phyloP scores from a whole-genome alignment of 2,329 filamentous ascomycete species.

The Pseudogymnoascus sp. region DNA sequence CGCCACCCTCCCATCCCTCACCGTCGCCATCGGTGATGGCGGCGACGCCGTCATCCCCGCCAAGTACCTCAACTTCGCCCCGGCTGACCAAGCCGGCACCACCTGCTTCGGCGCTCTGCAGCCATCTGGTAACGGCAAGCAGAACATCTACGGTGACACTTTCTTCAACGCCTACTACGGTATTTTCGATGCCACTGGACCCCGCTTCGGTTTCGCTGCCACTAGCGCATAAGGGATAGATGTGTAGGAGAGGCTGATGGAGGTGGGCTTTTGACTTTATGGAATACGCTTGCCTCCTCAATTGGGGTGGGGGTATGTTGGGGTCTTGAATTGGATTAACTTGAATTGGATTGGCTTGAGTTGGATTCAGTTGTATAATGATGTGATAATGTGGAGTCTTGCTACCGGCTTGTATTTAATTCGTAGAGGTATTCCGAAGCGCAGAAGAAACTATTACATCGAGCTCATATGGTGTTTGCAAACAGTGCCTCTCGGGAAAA shows the following conservation, averaged over 20 bases:
- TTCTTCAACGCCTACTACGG: slow-evolving; percentile 27
- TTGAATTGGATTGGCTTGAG: neutral
- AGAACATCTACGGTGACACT: slow-evolving; percentile 27
- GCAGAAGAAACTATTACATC: neutral
- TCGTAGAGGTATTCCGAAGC: neutral
- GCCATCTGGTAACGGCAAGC: slow-evolving; percentile 20
- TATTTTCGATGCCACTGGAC: slow-evolving; percentile 22
- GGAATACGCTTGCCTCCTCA: neutral
- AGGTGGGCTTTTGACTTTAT: neutral
- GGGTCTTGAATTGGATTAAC: neutral
- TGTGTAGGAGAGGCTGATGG: neutral
- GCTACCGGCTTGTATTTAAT: neutral
- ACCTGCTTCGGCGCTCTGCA: slow-evolving; percentile 32
- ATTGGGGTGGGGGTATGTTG: neutral
- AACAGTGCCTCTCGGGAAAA: slow-evolving; percentile 36
- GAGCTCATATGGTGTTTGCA: slow-evolving; percentile 35
- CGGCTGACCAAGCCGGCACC: slow-evolving; percentile 8
- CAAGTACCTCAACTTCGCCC: slow-evolving; percentile 29
- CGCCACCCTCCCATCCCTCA: slow-evolving; percentile 28
- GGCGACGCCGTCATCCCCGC: slow-evolving; percentile 28
- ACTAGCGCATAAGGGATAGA: slow-evolving; percentile 13
- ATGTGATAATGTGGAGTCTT: neutral
- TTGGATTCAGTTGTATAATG: neutral
- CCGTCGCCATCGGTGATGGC: slow-evolving; percentile 25
- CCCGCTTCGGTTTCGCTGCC: slow-evolving; percentile 23